A percentile compares a stretch with the other conserved stretches of the same genome.
These are phyloP conservation scores for Colletotrichum lindemuthianum DNA, from an alignment of 2,329 filamentous ascomycete species.

Conservation along the genomic window DNA sequence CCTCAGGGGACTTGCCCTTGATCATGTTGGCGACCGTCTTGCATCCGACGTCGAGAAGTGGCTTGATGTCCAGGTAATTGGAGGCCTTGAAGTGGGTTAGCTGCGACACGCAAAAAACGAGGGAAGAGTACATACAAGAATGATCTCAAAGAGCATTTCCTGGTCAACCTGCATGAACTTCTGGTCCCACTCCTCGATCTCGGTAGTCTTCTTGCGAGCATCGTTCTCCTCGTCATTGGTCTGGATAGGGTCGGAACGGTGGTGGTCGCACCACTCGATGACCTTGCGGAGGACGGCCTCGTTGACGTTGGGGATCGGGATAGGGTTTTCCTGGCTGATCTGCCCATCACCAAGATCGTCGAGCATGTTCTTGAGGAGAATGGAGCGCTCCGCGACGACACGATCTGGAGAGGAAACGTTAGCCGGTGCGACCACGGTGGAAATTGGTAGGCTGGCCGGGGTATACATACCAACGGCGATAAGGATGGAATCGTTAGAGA, in stretches of 20 bases:
- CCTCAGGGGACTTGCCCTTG: constrained; percentile 99
- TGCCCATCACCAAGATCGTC: constrained; percentile 83
- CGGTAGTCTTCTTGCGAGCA: constrained; percentile 96
- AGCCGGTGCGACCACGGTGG: constrained; percentile 7
- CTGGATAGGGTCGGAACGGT: constrained; percentile 87
- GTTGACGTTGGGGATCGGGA: constrained; percentile 93
- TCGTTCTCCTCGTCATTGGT: constrained; percentile 90
- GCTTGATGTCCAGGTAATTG: constrained; percentile 99
- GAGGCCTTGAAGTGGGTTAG: constrained; percentile 70
- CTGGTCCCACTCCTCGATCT: constrained; percentile 99
- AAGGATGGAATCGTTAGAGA: constrained; percentile 61
- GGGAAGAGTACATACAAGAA: constrained; percentile 73
- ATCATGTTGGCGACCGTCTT: constrained; percentile 99
- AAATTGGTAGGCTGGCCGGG: neutral
- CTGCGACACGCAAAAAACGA: neutral
- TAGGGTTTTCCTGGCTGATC: constrained; percentile 68
- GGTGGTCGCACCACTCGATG: constrained; percentile 97
- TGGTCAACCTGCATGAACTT: constrained; percentile 99
- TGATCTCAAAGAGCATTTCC: constrained; percentile 99
- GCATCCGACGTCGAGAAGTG: constrained; percentile 95
- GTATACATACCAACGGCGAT: constrained; percentile 53
- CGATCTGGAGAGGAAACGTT: constrained; percentile 67
- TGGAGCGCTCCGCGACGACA: constrained; percentile 86
- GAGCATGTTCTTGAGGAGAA: constrained; percentile 98
- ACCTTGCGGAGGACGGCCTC: constrained; percentile 95